Percentiles rank a stretch among this genome's conserved stretches.
Evolutionary conservation across 2,329 filamentous ascomycete species (phyloP).

Genomic region (Aspergillus fischeri): DNA sequence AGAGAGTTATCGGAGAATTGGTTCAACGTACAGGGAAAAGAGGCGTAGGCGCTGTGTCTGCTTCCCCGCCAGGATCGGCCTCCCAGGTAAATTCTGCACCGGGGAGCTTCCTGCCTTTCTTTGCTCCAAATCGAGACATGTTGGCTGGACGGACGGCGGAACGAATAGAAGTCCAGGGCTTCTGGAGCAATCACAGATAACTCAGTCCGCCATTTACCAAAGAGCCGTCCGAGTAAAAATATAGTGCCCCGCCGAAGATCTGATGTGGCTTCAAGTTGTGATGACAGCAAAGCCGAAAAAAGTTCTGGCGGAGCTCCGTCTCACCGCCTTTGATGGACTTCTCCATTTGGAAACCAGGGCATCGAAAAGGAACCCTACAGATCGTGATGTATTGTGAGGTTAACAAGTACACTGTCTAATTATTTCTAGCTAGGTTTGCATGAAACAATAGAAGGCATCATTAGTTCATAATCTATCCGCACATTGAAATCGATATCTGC

Average conservation of each 20-base stretch:
- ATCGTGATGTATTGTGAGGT: neutral
- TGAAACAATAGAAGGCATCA: neutral
- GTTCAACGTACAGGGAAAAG: conserved; percentile 43
- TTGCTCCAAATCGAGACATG: conserved; percentile 40
- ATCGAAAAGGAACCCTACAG: conserved; percentile 4
- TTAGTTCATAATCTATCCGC: neutral
- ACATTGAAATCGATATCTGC: neutral
- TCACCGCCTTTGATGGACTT: conserved; percentile 21
- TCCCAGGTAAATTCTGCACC: conserved; percentile 42
- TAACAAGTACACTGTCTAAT: no score
- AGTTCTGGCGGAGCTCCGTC: conserved; percentile 12
- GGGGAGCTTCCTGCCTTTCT: conserved; percentile 36
- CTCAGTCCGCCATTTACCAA: neutral
- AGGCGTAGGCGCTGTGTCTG: conserved; percentile 43
- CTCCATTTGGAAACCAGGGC: conserved; percentile 10
- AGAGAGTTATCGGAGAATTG: neutral
- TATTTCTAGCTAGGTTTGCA: neutral
- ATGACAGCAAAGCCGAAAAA: conserved; percentile 15
- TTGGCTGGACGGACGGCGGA: neutral
- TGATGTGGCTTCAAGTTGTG: neutral
- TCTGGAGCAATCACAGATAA: neutral
- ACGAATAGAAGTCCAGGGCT: neutral
- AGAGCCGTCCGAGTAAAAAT: neutral
- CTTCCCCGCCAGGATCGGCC: conserved; percentile 35
- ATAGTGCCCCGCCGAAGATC: neutral